Evolutionary conservation across 768 basidiomycete species (phyloP), one percentile per base, ranked within the genome.

Genomic region (Boletus barrowsii): DNA sequence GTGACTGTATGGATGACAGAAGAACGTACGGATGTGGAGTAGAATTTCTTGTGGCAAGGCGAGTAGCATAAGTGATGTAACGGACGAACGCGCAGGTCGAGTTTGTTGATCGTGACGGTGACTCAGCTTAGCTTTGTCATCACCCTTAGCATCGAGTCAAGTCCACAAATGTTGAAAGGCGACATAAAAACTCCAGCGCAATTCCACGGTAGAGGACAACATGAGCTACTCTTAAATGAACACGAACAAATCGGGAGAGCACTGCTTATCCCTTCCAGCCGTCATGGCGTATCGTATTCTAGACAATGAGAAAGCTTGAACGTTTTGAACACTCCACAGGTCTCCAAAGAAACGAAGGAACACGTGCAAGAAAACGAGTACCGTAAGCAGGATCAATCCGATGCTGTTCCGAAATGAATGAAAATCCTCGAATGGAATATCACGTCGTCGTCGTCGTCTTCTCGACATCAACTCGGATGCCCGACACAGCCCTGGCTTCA

Each of bases 381-480:
- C 40, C 53, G 44, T 63, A 64, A 49, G 47, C 55, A 60, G 59
- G 54, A 56, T 61, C 67, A 68, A 71, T 57, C 60, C 58, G 55
- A 55, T 60, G 62, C 57, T 57, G 58, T 61, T 59, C 65, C 60
- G 60, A 63, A 64, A 51, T 49, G 42, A 63, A 53, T 42, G 32
- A 39, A 58, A 59, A 57, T 39, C 22, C 41, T 39, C 29, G 44
- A 49, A 44, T 50, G 47, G 32, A 45, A 30, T 46, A 18, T 68
- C 64, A 83, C 64, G 81, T 74, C 48, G 76, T 77, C 47, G 77
- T 73, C 22, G 80, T 81, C 42, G 76, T 76, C 68, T 81, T 83
- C 67, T 87, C 84, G 17, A 87, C 77, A 54, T 86, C 78, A 20
- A 87, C 78, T 51, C 79, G 75, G 55, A 87, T 83, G 10, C 83